Base-by-base conservation (phyloP, 345 rosid species). In the Sapria himalayana region DNA sequence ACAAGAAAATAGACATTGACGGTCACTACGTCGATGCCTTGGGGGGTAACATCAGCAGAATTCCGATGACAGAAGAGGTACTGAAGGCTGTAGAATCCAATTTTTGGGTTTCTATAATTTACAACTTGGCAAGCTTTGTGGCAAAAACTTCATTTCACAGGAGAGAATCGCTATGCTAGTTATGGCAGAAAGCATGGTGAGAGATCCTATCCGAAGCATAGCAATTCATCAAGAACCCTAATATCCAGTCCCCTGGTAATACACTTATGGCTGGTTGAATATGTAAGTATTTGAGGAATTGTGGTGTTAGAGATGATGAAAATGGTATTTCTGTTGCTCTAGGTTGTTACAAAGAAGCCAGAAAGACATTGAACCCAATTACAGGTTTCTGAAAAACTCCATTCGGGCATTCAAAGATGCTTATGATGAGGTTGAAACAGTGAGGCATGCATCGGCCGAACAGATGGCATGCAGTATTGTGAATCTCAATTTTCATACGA, bases 401-500 rank as follows among this genome's bases (percentile, higher is more conserved):
- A 70, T 81, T 44, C 37, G 32, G 40, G 80, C 85, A 27, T 86
- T 81, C 55, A 72, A 70, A 57, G 78, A 72, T 59, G 85, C 74
- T 49, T 51, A 59, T 18, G 94, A 86, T 43, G 61, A 86, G 50
- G 59, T 85, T 17, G 76, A 86, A 55, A 61, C 81, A 33, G 63
- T 86, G 2, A 66, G 94, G 58, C 65, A 94, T 23, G 85, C 92
- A 48, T 60, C 78, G 54, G 94, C 92, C 46, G 97, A 86, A 72
- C 94, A 81, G 63, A 59, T 78, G 77, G 76, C 74, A 39, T 35
- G 74, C 22, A 75, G 74, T 60, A 51, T 68, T 25, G 89, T 70
- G 52, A 62, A 58, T 56, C 59, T 76, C 19, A 72, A 66, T 61
- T 33, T 20, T 15, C 74, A 67, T 56, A 29, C 60, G 2, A 49